Evolutionary conservation across 2,329 filamentous ascomycete genomes (phyloP).

Genomic region (Myriosclerotinia scirpicola): DNA sequence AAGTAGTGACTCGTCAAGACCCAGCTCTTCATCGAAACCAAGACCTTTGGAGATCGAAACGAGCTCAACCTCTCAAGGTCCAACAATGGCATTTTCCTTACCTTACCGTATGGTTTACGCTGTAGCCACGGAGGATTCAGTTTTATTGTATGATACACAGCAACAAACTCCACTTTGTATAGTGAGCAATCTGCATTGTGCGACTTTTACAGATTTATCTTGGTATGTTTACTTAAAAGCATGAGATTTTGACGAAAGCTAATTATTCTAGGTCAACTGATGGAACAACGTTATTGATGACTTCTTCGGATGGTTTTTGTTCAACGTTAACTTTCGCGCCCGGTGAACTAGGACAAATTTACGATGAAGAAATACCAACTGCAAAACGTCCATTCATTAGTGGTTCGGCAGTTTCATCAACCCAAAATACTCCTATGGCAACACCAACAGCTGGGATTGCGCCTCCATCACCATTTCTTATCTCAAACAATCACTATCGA

Average conservation of each 20-base stretch:
- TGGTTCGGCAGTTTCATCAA: constrained; percentile 49
- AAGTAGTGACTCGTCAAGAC: constrained; percentile 46
- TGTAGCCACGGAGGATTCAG: constrained; percentile 93
- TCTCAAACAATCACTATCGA: constrained; percentile 54
- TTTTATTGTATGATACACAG: constrained; percentile 94
- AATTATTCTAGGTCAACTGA: constrained; percentile 63
- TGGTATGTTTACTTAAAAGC: constrained; percentile 64
- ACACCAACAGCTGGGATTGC: constrained; percentile 65
- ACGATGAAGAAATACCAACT: constrained; percentile 64
- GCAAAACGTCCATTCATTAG: constrained; percentile 46
- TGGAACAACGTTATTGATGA: constrained; percentile 80
- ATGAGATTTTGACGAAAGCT: constrained; percentile 15
- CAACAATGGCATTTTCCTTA: constrained; percentile 74
- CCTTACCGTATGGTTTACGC: constrained; percentile 96
- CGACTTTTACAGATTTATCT: constrained; percentile 92
- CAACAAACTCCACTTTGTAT: constrained; percentile 91
- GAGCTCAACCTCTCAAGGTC: constrained; percentile 53
- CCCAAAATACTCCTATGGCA: constrained; percentile 66
- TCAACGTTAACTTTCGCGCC: constrained; percentile 82
- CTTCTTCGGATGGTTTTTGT: constrained; percentile 98
- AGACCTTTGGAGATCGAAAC: constrained; percentile 46
- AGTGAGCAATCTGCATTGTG: constrained; percentile 95
- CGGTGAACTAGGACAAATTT: constrained; percentile 81
- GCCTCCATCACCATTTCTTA: constrained; percentile 57
- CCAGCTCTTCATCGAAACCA: constrained; percentile 47